These are phyloP conservation scores for Xanthoconium stramineum DNA, from an alignment of 768 basidiomycete genomes.

Conservation along the genomic window DNA sequence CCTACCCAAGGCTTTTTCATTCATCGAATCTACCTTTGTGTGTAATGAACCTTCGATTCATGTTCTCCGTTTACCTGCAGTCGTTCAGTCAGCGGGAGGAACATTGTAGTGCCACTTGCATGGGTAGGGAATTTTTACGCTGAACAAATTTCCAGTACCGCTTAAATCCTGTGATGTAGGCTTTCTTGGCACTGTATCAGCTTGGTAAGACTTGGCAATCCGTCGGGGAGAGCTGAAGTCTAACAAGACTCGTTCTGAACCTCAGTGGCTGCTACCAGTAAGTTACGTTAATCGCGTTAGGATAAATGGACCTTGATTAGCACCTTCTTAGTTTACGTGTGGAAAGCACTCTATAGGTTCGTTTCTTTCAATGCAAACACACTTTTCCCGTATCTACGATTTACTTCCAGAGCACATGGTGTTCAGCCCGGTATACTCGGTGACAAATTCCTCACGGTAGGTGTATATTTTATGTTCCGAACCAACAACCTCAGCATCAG, in stretches of 20 bases:
- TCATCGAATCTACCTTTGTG: slow-evolving; percentile 8
- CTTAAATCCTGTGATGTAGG: neutral
- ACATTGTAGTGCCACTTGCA: neutral
- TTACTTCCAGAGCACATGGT: neutral
- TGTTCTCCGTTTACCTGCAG: neutral
- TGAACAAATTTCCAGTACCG: no score
- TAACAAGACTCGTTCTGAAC: neutral
- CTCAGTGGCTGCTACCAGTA: slow-evolving; percentile 3
- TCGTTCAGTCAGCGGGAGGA: slow-evolving; percentile 5
- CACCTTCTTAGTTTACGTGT: neutral
- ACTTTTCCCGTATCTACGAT: no score
- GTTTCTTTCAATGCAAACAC: neutral
- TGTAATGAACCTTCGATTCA: neutral
- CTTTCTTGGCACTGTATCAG: neutral
- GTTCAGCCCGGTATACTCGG: neutral
- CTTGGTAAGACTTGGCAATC: slow-evolving; percentile 1
- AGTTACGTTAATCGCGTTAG: neutral
- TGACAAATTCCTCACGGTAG: neutral
- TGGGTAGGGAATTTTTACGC: neutral
- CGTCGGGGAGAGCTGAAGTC: neutral
- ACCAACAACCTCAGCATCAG: neutral
- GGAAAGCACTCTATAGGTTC: slow-evolving; percentile 3
- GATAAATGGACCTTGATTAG: neutral
- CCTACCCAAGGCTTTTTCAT: slow-evolving; percentile 8
- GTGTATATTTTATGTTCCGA: neutral